Base-by-base conservation (phyloP, 768 basidiomycete genomes). In the Xerocomellus chrysenteron region DNA sequence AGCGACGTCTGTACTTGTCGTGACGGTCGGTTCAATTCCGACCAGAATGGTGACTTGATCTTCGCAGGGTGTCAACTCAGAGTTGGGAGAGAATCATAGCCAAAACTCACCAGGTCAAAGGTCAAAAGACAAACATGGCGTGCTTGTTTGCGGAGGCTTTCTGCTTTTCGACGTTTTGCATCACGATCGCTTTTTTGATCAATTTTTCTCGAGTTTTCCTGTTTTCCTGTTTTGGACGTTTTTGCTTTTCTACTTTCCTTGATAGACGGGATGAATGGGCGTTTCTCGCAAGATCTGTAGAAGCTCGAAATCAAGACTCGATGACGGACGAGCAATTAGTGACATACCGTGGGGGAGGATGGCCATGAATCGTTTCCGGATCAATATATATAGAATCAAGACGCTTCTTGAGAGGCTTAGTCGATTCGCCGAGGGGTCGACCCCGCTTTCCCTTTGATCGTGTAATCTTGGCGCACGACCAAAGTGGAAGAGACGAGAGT, bases 401-500 rank as follows among this genome's bases (percentile, higher is more conserved):
- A 19, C 50, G 50, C 35, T 40, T 47, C 46, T 54, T 58, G 16
- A 62, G 55, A 40, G 30, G 41, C 43, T 39, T 62, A 3, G 26
- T 62, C 21, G 51, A 47, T 35, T 17, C 50, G 11, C 28, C 21
- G 33, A 24, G 19, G 17, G 36, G 19, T 3, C 52, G 50, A 30
- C 55, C 42, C 11, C 19, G 49, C 50, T 58, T 63, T 41, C 11
- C 41, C n/a, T n/a, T 45, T 24, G 61, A 59, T 44, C 54, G 35
- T 21, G 54, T 50, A n/a, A 63, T 63, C 42, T 63, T 63, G 51
- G 62, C 47, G n/a, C 61, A 63, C 1, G 57, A 51, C 51, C 57
- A 59, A 40, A 63, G 47, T 13, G 61, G 62, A 21, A 30, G 45
- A 17, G 28, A 47, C 19, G 50, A 50, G 26, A 35, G 26, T n/a